These are phyloP conservation scores for Pichia sp. DNA, from an alignment of 1,139 yeast species.

Conservation along the genomic window DNA sequence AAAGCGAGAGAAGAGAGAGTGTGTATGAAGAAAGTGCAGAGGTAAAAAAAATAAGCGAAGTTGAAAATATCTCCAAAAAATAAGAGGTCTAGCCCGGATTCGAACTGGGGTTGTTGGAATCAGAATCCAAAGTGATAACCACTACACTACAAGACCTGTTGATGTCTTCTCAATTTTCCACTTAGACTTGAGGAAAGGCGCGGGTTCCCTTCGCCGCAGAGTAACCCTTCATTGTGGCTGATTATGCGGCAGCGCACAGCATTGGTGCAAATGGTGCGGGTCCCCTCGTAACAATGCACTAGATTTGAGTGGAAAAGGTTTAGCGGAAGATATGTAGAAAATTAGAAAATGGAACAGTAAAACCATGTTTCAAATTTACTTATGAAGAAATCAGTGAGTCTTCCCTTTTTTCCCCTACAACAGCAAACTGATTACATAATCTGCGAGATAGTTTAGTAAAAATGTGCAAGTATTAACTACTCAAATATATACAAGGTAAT, in stretches of 20 bases:
- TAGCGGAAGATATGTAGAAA: no score
- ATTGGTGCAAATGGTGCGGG: no score
- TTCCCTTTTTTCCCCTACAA: no score
- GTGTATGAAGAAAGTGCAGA: neutral
- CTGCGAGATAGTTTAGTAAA: neutral
- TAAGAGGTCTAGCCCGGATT: slow-evolving; percentile 34
- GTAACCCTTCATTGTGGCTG: neutral
- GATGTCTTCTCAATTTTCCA: neutral
- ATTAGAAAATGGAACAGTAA: no score
- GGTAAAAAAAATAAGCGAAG: neutral
- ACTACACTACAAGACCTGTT: slow-evolving; percentile 33
- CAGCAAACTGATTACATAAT: no score
- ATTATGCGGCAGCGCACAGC: no score
- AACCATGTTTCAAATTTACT: no score
- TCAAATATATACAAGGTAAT: slow-evolving; percentile 10
- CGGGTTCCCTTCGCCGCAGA: neutral
- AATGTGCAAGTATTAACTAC: neutral
- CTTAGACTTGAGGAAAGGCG: neutral
- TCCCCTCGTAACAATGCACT: no score
- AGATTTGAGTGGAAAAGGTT: no score
- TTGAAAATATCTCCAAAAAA: neutral
- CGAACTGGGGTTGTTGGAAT: slow-evolving; percentile 36
- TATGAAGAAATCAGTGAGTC: no score
- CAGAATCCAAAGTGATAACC: slow-evolving; percentile 35
- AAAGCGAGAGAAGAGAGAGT: no score